phyloP scores from a whole-genome alignment of 2,329 filamentous ascomycete genomes.

The Stachybotrys chartarum region DNA sequence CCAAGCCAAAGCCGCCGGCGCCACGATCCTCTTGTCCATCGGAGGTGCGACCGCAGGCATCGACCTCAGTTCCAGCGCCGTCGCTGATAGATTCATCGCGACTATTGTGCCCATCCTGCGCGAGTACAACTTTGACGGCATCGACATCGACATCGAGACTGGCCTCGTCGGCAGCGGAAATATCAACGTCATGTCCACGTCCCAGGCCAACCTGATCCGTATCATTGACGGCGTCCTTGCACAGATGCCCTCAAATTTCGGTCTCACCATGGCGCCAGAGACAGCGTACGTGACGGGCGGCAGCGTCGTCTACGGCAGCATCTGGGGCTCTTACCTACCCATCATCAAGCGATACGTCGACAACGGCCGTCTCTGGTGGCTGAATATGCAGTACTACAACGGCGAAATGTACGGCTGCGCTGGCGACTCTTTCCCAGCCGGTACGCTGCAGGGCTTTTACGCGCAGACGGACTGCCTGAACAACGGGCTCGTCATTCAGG shows the following conservation, averaged over 20 bases:
- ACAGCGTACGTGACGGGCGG: conserved; percentile 28
- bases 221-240: conserved; percentile 28
- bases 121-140: conserved; percentile 27
- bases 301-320: conserved; percentile 20
- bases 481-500: conserved; percentile 20
- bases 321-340: conserved; percentile 27
- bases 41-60: conserved; percentile 24
- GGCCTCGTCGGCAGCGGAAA: conserved; percentile 21
- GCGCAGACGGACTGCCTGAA: conserved; percentile 28
- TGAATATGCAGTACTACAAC: conserved; percentile 31
- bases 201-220: conserved; percentile 25
- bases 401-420: conserved; percentile 28
- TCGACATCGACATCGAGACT: conserved; percentile 27
- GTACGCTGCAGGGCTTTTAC: conserved; percentile 22
- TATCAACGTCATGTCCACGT: conserved; percentile 20
- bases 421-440: conserved; percentile 22
- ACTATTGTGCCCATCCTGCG: conserved; percentile 27
- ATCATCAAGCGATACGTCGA: conserved; percentile 29
- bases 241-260: conserved; percentile 49
- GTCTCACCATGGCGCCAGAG: conserved; percentile 43
- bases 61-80: conserved; percentile 21
- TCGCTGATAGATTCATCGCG: conserved; percentile 25
- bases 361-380: conserved; percentile 27
- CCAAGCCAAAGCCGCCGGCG: conserved; percentile 23
- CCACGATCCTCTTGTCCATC: conserved; percentile 25